Percentiles rank a stretch among this genome's conserved stretches.
These are phyloP conservation scores for Xylaria venustula DNA, from an alignment of 495 filamentous ascomycete species.

Conservation along the genomic window DNA sequence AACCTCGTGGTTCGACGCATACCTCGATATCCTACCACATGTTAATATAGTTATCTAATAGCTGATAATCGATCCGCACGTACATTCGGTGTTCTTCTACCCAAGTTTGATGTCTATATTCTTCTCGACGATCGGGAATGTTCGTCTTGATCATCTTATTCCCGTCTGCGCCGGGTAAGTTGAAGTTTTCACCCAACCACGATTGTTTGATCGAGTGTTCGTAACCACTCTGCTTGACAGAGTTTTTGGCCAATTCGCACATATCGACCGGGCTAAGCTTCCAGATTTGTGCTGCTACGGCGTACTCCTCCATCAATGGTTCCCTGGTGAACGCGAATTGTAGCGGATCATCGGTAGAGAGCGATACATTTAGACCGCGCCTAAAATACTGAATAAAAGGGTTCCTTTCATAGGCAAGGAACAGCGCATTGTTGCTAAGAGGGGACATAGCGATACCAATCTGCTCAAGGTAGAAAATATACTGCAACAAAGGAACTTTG, in stretches of 20 bases:
- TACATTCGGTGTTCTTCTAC: slow-evolving; percentile 80
- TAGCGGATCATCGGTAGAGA: slow-evolving; percentile 94
- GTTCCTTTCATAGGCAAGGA: slow-evolving; percentile 95
- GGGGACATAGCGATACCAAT: slow-evolving; percentile 99
- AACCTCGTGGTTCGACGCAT: slow-evolving; percentile 33
- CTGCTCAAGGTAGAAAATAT: slow-evolving; percentile 96
- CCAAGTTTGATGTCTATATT: slow-evolving; percentile 82
- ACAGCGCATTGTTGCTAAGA: slow-evolving; percentile 94
- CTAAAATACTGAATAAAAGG: slow-evolving; percentile 94
- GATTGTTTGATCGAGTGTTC: slow-evolving; percentile 82
- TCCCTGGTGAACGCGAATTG: slow-evolving; percentile 99
- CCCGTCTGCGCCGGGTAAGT: slow-evolving; percentile 70
- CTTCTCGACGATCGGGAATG: slow-evolving; percentile 87
- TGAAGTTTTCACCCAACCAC: slow-evolving; percentile 80
- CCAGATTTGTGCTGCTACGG: slow-evolving; percentile 97
- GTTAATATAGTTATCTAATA: slow-evolving; percentile 6
- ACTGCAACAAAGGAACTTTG: slow-evolving; percentile 92
- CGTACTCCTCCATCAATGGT: slow-evolving; percentile 96
- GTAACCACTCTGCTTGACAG: slow-evolving; percentile 90
- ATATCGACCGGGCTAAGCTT: slow-evolving; percentile 96
- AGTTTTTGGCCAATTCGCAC: slow-evolving; percentile 97
- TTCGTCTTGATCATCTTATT: slow-evolving; percentile 95
- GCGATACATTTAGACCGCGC: slow-evolving; percentile 88
- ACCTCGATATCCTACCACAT: slow-evolving; percentile 45
- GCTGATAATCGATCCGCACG: slow-evolving; percentile 29